These are phyloP conservation scores for Yamadazyma songkhlaensis DNA, from an alignment of 1,139 yeast genomes.

Conservation along the genomic window DNA sequence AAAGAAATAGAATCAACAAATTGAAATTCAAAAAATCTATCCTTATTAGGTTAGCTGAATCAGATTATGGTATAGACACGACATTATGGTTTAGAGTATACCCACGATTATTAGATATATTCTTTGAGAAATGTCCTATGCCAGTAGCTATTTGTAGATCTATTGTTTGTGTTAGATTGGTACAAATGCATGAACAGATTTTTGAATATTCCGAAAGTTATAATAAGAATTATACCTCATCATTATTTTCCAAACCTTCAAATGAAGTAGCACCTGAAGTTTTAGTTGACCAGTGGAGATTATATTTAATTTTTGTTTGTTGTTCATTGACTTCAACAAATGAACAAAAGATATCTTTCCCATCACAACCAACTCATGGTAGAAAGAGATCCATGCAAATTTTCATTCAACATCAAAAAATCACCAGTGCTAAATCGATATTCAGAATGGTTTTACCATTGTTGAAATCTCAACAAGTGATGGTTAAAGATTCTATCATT, in stretches of 20 bases:
- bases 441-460: slow-evolving; percentile 87
- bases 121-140: slow-evolving; percentile 84
- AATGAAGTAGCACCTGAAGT: slow-evolving; percentile 59
- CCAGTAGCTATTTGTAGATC: slow-evolving; percentile 93
- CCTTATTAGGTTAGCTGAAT: slow-evolving; percentile 73
- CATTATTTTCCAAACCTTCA: slow-evolving; percentile 32
- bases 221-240: slow-evolving; percentile 35
- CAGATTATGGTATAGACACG: slow-evolving; percentile 92
- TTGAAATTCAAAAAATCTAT: slow-evolving; percentile 63
- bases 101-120: slow-evolving; percentile 68
- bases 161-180: slow-evolving; percentile 85
- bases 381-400: slow-evolving; percentile 74
- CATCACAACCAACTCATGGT: slow-evolving; percentile 60
- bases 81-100: slow-evolving; percentile 92
- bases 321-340: slow-evolving; percentile 86
- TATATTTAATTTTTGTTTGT: slow-evolving; percentile 87
- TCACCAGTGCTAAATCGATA: slow-evolving; percentile 88
- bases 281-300: slow-evolving; percentile 82
- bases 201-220: slow-evolving; percentile 58
- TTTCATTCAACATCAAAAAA: slow-evolving; percentile 84
- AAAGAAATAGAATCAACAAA: slow-evolving; percentile 66
- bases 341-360: slow-evolving; percentile 70
- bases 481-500: slow-evolving; percentile 81
- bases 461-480: slow-evolving; percentile 65
- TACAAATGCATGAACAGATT: slow-evolving; percentile 83